Evolutionary conservation across 2,329 filamentous ascomycete genomes (phyloP), one percentile per base, ranked within the genome.

Genomic region (Corynespora cassiicola): DNA sequence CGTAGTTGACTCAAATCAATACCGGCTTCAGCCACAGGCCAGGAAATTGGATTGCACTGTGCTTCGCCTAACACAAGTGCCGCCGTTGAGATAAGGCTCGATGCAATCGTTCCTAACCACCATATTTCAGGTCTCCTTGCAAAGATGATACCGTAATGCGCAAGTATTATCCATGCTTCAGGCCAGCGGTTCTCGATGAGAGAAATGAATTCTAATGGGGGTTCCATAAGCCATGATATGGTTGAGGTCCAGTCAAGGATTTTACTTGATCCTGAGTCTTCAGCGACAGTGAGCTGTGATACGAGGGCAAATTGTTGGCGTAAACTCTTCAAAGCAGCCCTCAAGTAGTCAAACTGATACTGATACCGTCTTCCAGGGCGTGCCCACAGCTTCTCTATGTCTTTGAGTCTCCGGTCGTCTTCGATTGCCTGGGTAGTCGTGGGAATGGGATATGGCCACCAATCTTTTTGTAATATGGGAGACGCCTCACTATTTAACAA

Each of bases 81-180:
- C 17, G 58, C 53, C 17, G 54, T 43, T 9, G 43, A 29, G 8
- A 59, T 28, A 11, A 59, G 46, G 24, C 51, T 55, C 4, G 24
- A 27, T 17, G 48, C 49, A 11, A 54, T 39, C 5, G 44, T 40
- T 7, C 59, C 43, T 11, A 63, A 26, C 56, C 56, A 66, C 43
- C 49, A 52, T 4, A 54, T 17, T 2, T 30, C 30, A n/a, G 32
- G 22, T 7, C 52, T 28, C 24, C 53, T 49, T 16, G 34, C 40
- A 3, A 45, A 42, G 8, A 60, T 39, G 3, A 65, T 54, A 4
- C 47, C 58, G 27, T 51, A 61, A 44, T 63, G 61, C 16, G 61
- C 56, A 11, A 62, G 26, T 6, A 64, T 47, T 2, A 60, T 48
- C 55, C 58, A 62, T 12, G 59, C 54, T 31, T 63, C 54, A 16